Evolutionary conservation across 495 filamentous ascomycete genomes (phyloP).

Genomic region (Daldinia loculata): DNA sequence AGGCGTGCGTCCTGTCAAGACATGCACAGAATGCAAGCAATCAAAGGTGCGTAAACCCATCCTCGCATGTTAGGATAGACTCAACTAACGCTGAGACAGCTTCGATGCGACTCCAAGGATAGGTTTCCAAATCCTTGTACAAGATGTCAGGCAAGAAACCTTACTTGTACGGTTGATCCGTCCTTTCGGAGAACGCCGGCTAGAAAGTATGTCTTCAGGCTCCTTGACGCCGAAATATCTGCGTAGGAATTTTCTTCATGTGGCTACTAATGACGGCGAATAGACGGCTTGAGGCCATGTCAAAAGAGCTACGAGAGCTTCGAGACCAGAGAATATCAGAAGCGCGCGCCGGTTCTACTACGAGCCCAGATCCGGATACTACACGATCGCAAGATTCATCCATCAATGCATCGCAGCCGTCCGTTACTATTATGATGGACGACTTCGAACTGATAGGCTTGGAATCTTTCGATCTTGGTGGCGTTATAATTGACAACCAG

Average conservation of each 20-base stretch:
- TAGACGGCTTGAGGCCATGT: conserved; percentile 47
- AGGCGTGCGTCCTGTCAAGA: conserved; percentile 38
- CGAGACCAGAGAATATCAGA: conserved; percentile 37
- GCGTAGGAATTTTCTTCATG: neutral
- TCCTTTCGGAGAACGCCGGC: conserved; percentile 46
- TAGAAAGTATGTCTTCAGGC: conserved; percentile 38
- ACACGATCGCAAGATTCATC: conserved; percentile 31
- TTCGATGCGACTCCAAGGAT: conserved; percentile 47
- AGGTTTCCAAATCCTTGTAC: conserved; percentile 46
- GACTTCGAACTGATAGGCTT: conserved; percentile 35
- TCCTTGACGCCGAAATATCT: neutral
- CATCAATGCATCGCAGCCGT: conserved; percentile 21
- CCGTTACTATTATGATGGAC: conserved; percentile 30
- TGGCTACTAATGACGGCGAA: conserved; percentile 9
- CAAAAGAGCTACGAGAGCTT: conserved; percentile 45
- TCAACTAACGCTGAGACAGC: conserved; percentile 26
- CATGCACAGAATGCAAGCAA: conserved; percentile 49
- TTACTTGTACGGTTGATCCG: conserved; percentile 43
- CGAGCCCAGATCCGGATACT: conserved; percentile 40
- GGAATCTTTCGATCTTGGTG: conserved; percentile 37
- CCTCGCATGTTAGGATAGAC: neutral
- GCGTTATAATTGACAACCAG: conserved; percentile 31
- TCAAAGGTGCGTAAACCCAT: conserved; percentile 36
- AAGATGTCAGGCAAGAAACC: conserved; percentile 42
- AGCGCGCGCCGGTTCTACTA: conserved; percentile 30